Conservation (phyloP, 1,139 yeast species). For the Yamadazyma pseudoaaseri region DNA sequence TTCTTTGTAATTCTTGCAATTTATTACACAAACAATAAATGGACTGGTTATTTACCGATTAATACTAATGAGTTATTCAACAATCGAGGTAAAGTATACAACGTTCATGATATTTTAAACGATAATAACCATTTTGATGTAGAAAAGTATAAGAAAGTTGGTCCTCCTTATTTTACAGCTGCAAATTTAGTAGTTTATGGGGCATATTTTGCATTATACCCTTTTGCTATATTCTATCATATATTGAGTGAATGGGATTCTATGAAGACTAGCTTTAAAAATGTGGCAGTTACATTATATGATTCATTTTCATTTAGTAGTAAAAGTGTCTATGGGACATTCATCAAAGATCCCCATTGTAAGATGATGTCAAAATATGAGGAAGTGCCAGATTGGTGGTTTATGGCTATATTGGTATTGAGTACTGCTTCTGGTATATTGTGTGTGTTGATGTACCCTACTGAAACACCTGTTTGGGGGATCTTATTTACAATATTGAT, state of each 20-base stretch:
- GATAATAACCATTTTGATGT: conserved; percentile 31
- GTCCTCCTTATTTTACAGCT: conserved; percentile 46
- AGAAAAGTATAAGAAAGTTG: conserved; percentile 28
- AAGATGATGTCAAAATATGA: conserved; percentile 52
- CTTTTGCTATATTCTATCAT: conserved; percentile 42
- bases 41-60: conserved; percentile 42
- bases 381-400: conserved; percentile 69
- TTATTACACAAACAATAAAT: conserved; percentile 38
- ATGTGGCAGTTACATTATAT: conserved; percentile 31
- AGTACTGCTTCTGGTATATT: conserved; percentile 49
- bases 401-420: conserved; percentile 39
- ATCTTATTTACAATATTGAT: conserved; percentile 55
- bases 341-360: conserved; percentile 54
- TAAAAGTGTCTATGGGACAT: conserved; percentile 47
- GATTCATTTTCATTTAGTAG: conserved; percentile 31
- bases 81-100: conserved; percentile 32
- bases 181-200: conserved; percentile 44
- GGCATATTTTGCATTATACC: conserved; percentile 41
- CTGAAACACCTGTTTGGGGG: conserved; percentile 56
- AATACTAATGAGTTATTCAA: conserved; percentile 38
- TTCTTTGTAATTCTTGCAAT: conserved; percentile 29
- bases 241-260: conserved; percentile 44
- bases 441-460: conserved; percentile 43
- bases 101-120: conserved; percentile 33
- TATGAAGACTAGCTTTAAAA: conserved; percentile 38